Evolutionary conservation across 257 asterid species (phyloP).

Genomic region (Eustoma russellianum): DNA sequence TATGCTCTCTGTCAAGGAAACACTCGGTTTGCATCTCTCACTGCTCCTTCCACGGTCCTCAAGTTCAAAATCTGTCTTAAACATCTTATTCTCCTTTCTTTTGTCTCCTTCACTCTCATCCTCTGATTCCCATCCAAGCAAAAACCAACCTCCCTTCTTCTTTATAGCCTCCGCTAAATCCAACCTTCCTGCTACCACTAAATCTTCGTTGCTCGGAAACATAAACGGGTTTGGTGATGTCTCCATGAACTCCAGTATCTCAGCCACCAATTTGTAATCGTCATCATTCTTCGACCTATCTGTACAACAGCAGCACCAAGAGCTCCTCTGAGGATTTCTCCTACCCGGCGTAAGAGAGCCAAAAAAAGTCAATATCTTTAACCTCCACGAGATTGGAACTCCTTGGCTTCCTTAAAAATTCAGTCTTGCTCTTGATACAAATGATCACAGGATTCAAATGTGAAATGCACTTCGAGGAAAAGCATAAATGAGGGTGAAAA

Average conservation of each 20-base stretch:
- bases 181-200: conserved; percentile 56
- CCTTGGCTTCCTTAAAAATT: conserved; percentile 1
- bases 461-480: conserved; percentile 12
- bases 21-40: conserved; percentile 24
- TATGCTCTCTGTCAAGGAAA: conserved; percentile 22
- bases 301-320: conserved; percentile 40
- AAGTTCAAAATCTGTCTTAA: conserved; percentile 27
- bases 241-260: conserved; percentile 75
- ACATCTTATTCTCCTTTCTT: conserved; percentile 16
- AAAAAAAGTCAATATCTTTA: conserved; percentile 7
- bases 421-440: conserved; percentile 13
- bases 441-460: conserved; percentile 15
- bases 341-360: conserved; percentile 24
- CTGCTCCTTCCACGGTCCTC: conserved; percentile 41
- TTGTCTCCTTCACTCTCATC: conserved; percentile 22
- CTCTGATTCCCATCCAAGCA: conserved; percentile 69
- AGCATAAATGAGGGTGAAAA: conserved; percentile 15
- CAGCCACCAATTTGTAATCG: conserved; percentile 64
- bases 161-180: conserved; percentile 73
- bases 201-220: conserved; percentile 70
- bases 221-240: conserved; percentile 55
- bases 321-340: conserved; percentile 7
- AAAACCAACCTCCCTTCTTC: conserved; percentile 79
- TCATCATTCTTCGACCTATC: conserved; percentile 34
- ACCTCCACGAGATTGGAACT: conserved; percentile 2